Evolutionary conservation across 768 basidiomycete genomes (phyloP), one percentile per base, ranked within the genome.

Genomic region (Leccinum truebloodii): DNA sequence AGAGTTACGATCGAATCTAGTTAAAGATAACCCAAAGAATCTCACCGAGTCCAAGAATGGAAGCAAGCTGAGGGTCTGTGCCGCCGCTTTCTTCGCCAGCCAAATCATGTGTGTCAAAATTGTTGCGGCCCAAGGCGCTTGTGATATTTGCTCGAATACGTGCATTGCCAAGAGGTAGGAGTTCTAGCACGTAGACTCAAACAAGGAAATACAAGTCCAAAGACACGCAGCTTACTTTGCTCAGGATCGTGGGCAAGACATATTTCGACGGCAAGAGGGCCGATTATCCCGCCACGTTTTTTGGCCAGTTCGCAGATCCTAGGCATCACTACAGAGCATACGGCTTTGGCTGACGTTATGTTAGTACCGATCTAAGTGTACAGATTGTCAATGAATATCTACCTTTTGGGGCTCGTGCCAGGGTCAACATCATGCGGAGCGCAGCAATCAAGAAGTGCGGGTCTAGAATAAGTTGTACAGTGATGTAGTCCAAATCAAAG

Each of bases 21-120:
- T 46, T 51, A 10, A 2, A 37, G 20, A n/a, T 13, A 4, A 0
- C 7, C 14, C 9, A 26, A 12, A 44, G 20, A 20, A 34, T 22
- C 63, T 50, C 8, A 69, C 69, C 59, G 0, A 69, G 58, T 14
- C 69, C 69, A 18, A 71, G 66, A 16, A 70, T n/a, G 22, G 10
- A 22, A 44, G 3, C 24, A 18, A 20, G 46, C 10, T 4, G 5
- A 6, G 22, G 34, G 49, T 59, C 35, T 4, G 26, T 14, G 16
- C 6, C 9, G 12, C 8, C 34, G 34, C 34, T 34, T 34, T 34
- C 34, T 34, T 16, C 37, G 20, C 52, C 30, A 1, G 39, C 16
- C 26, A 62, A 16, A 49, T 52, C 18, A 2, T 14, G 46, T 22
- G 39, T 26, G 1, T 54, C 44, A 9, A 50, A 14, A 14, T 26